Base-by-base conservation (phyloP, 78 protist genomes). In the Diacronema lutheri region DNA sequence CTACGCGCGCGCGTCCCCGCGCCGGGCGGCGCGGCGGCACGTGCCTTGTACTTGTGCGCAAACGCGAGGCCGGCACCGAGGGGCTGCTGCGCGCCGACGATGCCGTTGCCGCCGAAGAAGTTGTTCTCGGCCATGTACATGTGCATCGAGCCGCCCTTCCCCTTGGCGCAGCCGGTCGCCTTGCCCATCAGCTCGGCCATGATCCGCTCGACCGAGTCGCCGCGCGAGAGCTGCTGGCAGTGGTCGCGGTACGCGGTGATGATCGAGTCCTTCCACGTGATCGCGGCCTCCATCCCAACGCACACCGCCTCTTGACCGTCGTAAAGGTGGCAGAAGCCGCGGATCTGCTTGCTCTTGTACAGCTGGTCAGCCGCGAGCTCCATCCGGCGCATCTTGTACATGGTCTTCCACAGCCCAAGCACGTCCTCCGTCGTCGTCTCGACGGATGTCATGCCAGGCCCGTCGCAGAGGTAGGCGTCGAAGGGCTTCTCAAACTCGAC, bases 81-180 rank as follows among this genome's bases (percentile, higher is more conserved):
- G 26, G 97, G 95, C 50, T 44, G 50, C 92, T 96, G 98, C 6
- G 98, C 98, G 55, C 99, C 99, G 35, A 97, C 99, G 61, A 97
- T 97, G 73, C 99, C 99, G 93, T 97, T 95, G 37, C 99, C 99
- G 46, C 99, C 99, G 82, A 74, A 95, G 92, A 97, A 97, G 72
- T 91, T 91, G 56, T 60, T 69, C 37, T 90, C 57, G 38, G 82
- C 31, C 40, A 81, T 58, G 92, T 94, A 97, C 95, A 95, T 93
- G 90, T 97, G 99, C 99, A 97, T 97, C 64, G 96, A 92, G 37
- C 99, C 99, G 56, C 99, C 99, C 92, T 96, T 95, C 57, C 98
- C 98, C 82, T 85, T 82, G 55, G 97, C 86, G 82, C 90, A 89
- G 41, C 97, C 97, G 33, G 33, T 50, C 23, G 20, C 20, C 60